Evolutionary conservation across 345 rosid species (phyloP).

Genomic region (Rubroshorea leprosula): DNA sequence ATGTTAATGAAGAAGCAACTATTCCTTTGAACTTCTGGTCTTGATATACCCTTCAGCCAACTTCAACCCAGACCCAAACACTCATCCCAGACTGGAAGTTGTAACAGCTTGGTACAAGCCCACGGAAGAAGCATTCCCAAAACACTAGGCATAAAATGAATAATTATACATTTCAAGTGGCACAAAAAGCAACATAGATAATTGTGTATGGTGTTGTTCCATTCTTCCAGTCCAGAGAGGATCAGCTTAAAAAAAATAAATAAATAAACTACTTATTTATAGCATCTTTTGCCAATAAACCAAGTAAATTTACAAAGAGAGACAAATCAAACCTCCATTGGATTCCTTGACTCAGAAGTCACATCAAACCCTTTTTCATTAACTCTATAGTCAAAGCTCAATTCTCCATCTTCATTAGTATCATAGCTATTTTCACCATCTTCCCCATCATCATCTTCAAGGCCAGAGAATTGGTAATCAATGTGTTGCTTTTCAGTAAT

Average conservation of each 20-base stretch:
- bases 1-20: too few species aligned
- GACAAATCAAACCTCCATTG: conserved; percentile 56
- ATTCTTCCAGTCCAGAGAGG: not conserved
- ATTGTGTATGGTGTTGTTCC: not conserved
- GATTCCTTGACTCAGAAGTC: conserved; percentile 44
- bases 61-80: too few species aligned
- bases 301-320: not conserved
- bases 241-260: not conserved
- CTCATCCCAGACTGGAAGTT: too few species aligned
- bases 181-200: not conserved
- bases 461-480: conserved; percentile 68
- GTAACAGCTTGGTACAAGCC: too few species aligned
- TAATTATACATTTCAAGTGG: not conserved
- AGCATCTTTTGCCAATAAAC: conserved; percentile 2
- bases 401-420: conserved; percentile 51
- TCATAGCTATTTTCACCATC: conserved; percentile 36
- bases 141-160: too few species aligned
- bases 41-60: too few species aligned
- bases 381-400: conserved; percentile 72
- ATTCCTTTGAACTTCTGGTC: too few species aligned
- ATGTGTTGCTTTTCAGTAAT: conserved; percentile 75
- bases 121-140: too few species aligned
- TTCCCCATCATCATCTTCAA: conserved; percentile 55
- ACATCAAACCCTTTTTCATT: conserved; percentile 43
- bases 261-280: not conserved